phyloP scores from a whole-genome alignment of 208 protist species.

The Phytomonas sp. region DNA sequence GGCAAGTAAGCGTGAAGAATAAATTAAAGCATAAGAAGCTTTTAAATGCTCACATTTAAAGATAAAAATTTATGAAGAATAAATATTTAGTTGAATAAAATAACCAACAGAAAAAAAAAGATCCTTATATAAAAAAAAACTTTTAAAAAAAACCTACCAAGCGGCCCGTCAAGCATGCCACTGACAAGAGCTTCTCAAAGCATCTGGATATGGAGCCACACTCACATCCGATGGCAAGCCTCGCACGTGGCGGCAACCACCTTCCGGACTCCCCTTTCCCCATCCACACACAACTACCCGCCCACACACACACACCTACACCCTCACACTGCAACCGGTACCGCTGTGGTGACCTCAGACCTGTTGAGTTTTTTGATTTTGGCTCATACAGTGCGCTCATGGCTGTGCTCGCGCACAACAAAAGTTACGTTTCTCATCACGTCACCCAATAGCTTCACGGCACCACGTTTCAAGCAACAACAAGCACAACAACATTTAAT shows the following conservation, averaged over 20 bases:
- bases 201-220: neutral
- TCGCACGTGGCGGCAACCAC: neutral
- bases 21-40: no score
- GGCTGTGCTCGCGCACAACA: no score
- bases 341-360: neutral
- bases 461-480: neutral
- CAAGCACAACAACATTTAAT: neutral
- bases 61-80: no score
- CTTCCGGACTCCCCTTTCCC: neutral
- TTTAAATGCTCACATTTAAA: no score
- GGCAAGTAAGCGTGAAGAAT: conserved; percentile 1
- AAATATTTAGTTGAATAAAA: no score
- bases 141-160: neutral
- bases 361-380: neutral
- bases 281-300: neutral
- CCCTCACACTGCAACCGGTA: neutral
- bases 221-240: neutral
- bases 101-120: conserved; percentile 1
- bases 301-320: neutral
- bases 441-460: no score
- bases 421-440: no score
- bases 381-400: no score
- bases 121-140: neutral
- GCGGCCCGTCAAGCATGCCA: neutral
- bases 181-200: neutral